Evolutionary conservation across 129 eudicot genomes (phyloP), one percentile per base, ranked within the genome.

Genomic region (Logfia minima): DNA sequence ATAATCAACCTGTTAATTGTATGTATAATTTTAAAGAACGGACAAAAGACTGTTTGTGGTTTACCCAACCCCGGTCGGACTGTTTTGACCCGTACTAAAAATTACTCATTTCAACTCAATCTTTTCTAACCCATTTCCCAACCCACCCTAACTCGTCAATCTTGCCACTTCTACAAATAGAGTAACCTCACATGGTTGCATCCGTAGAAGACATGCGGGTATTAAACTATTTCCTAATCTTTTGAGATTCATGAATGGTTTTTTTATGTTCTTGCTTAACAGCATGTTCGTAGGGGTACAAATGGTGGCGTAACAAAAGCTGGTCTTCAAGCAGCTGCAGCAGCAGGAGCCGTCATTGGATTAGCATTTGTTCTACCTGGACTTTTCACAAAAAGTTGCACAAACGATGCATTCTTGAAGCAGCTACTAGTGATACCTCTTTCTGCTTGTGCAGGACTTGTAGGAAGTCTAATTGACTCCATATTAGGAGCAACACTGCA

Each of bases 201-300:
- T 58, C 63, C 63, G 19, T 19, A 58, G 24, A 6, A 19, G 63
- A 58, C 24, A 22, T 58, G 3, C 19, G 63, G 63, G 16, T 28
- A 58, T 58, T 58, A 58, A 58, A 58, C 4, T 45, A 3, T 45
- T 45, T 13, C 18, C 8, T 22, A 58, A 58, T 58, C 4, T 58
- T 58, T 19, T 58, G 16, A n/a, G 9, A 16, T 2, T 58, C 11
- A 58, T 58, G 63, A 58, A 28, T 56, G 24, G 26, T 29, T 69
- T 6, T 61, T 1, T 28, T 55, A 60, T 16, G 28, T 75, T 78
- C 56, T 78, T 72, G 70, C 26, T 75, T 55, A 53, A 77, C 93
- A 94, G 98, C 89, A 88, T 41, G 98, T 94, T 86, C 89, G 89
- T 55, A 94, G 89, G 92, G 98, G 98, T 72, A 94, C 98, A 83